phyloP scores from a whole-genome alignment of 306 rosid species.

The Prunus padus region DNA sequence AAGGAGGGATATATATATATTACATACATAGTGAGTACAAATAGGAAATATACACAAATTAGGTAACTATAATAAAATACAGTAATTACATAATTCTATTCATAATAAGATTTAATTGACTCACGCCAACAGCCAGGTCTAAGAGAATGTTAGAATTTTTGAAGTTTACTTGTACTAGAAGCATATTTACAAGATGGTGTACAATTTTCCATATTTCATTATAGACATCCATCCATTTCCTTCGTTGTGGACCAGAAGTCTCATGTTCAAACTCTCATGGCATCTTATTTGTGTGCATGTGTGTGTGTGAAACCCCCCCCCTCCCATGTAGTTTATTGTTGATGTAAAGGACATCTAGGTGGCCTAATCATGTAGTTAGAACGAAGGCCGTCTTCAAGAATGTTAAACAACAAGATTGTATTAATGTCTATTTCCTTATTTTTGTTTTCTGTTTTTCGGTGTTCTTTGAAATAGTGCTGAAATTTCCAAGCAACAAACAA shows the following conservation, averaged over 20 bases:
- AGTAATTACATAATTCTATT: too few relatives aligned
- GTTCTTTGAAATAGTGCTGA: background rate
- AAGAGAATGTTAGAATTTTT: background rate
- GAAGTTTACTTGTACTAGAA: background rate
- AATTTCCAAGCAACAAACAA: background rate
- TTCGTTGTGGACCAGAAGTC: too few relatives aligned
- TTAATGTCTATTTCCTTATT: background rate
- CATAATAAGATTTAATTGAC: too few relatives aligned
- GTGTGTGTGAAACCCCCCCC: too few relatives aligned
- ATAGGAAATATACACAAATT: too few relatives aligned
- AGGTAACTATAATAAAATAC: too few relatives aligned
- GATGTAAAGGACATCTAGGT: background rate
- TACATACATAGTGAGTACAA: too few relatives aligned
- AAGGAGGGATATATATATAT: too few relatives aligned
- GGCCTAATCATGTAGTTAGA: background rate
- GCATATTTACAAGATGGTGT: background rate
- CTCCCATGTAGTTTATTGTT: too few relatives aligned
- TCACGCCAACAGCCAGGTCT: too few relatives aligned
- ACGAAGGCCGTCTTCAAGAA: background rate
- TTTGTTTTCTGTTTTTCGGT: background rate
- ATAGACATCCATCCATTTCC: background rate
- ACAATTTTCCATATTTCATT: background rate
- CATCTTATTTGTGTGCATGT: too few relatives aligned
- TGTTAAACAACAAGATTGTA: background rate
- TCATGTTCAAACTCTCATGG: too few relatives aligned